phyloP scores from a whole-genome alignment of 768 basidiomycete species.

The Candolleomyces eurysporus region DNA sequence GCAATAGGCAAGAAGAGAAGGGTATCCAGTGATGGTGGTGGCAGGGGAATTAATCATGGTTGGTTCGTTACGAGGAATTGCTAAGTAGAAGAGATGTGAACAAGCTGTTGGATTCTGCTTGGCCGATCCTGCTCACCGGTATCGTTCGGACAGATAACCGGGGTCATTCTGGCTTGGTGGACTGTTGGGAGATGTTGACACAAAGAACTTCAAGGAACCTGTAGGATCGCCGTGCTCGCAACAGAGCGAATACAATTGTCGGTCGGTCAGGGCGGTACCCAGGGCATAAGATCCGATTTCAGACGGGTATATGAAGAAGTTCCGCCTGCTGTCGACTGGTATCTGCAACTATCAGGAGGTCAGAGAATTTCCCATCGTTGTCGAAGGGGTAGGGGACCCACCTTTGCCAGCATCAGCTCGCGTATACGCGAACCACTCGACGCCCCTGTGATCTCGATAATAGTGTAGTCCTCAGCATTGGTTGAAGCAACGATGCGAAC shows the following conservation, averaged over 20 bases:
- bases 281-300: conserved; percentile 46
- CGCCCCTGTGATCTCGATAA: conserved; percentile 48
- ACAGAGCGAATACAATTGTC: conserved; percentile 39
- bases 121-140: conserved; percentile 1
- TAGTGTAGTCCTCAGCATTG: conserved; percentile 49
- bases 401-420: conserved; percentile 45
- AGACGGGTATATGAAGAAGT: conserved; percentile 46
- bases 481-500: conserved; percentile 47
- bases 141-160: conserved; percentile 14
- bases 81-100: not conserved
- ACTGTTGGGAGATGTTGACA: conserved; percentile 44
- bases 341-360: conserved; percentile 36
- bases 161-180: conserved; percentile 27
- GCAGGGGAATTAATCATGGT: not conserved
- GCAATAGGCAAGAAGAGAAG: not conserved
- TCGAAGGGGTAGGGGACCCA: conserved; percentile 14
- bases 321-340: conserved; percentile 35
- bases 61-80: not conserved
- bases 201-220: conserved; percentile 51
- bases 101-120: too few species aligned
- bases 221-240: conserved; percentile 43
- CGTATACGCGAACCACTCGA: conserved; percentile 43
- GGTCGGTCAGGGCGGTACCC: conserved; percentile 39
- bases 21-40: not conserved
- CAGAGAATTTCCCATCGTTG: not conserved